These are phyloP conservation scores for Stephania cephalantha DNA, from an alignment of 164 flowering plant species.

Conservation along the genomic window DNA sequence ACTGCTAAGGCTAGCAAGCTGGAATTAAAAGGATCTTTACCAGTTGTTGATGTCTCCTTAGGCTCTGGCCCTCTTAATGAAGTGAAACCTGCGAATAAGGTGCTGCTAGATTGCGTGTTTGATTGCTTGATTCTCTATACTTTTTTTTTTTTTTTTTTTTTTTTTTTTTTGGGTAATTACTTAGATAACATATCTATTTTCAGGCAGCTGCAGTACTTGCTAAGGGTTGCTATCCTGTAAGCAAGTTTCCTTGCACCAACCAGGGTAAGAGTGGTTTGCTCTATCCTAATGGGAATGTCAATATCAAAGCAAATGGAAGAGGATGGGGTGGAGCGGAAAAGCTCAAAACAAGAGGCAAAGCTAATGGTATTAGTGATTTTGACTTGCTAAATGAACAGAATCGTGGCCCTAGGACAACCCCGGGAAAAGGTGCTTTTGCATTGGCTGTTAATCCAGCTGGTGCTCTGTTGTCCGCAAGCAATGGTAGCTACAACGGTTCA, in stretches of 20 bases:
- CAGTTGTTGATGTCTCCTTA: conserved; percentile 24
- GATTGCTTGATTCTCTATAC: too few species aligned
- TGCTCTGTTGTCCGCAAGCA: conserved; percentile 17
- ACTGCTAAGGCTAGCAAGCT: conserved; percentile 20
- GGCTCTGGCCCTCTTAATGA: conserved; percentile 26
- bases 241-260: conserved; percentile 3
- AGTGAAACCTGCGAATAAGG: conserved; percentile 37
- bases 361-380: conserved; percentile 26
- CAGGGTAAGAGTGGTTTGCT: conserved; percentile 16
- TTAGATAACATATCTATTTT: conserved; percentile 19
- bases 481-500: conserved; percentile 15
- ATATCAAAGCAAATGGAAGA: conserved; percentile 27
- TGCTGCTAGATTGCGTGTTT: conserved; percentile 3
- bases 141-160: too few species aligned
- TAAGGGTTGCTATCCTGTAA: conserved; percentile 18
- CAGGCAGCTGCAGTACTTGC: conserved; percentile 31
- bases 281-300: conserved; percentile 29
- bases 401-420: conserved; percentile 45
- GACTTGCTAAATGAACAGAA: conserved; percentile 43
- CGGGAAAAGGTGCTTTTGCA: conserved; percentile 18
- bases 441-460: conserved; percentile 22
- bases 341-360: conserved; percentile 31
- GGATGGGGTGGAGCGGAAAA: conserved; percentile 37
- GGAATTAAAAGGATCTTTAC: conserved; percentile 23
- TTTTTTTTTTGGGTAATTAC: conserved; percentile 14